These are phyloP conservation scores for Diophrys appendiculata DNA, from an alignment of 73 alveolate species.

Conservation along the genomic window DNA sequence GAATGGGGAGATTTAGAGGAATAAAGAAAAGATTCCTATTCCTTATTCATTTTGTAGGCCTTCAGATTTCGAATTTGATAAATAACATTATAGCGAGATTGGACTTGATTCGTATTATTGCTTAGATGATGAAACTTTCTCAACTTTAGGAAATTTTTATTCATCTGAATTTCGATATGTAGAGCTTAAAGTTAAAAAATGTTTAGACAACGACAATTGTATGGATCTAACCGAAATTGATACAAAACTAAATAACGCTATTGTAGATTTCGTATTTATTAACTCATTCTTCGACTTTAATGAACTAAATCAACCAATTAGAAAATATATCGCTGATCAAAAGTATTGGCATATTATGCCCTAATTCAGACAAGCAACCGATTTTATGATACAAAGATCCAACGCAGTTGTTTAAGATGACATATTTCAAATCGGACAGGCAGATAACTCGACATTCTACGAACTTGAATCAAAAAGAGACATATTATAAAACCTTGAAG, in stretches of 20 bases:
- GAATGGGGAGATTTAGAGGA: no score
- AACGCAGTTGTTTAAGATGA: background rate
- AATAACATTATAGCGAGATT: no score
- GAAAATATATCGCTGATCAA: background rate
- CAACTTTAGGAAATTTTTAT: slow-evolving; percentile 5
- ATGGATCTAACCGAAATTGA: background rate
- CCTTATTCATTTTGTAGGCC: no score
- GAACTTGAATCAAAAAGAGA: background rate
- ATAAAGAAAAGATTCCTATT: no score
- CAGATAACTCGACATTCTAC: background rate
- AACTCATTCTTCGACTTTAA: slow-evolving; percentile 8
- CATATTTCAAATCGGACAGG: background rate
- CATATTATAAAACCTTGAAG: no score
- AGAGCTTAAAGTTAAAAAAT: background rate
- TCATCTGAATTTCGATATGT: background rate
- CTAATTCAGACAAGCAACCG: background rate
- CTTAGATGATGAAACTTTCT: background rate
- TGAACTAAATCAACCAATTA: background rate
- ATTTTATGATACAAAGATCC: background rate
- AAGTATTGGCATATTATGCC: background rate
- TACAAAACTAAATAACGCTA: background rate
- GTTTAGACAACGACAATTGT: no score
- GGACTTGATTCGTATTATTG: slow-evolving; percentile 16
- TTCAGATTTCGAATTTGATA: no score
- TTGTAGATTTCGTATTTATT: background rate